phyloP scores from a whole-genome alignment of 768 basidiomycete genomes.

The Lactarius quietus region DNA sequence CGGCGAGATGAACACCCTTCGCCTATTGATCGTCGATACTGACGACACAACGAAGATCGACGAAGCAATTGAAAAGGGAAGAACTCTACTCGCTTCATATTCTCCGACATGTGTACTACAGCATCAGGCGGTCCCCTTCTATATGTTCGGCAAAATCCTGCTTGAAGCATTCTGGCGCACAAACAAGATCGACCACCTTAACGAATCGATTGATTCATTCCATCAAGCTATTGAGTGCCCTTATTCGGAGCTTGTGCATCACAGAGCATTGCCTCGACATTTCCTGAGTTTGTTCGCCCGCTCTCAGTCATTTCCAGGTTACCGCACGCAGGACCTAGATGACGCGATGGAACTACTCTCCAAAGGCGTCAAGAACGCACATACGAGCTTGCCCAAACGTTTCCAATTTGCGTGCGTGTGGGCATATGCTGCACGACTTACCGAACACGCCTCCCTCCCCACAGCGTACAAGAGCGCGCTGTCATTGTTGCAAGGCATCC shows the following conservation, averaged over 20 bases:
- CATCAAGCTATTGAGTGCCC: too few species aligned
- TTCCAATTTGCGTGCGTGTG: not conserved
- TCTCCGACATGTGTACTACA: too few species aligned
- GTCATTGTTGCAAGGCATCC: not conserved
- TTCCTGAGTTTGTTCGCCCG: not conserved
- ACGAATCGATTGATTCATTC: too few species aligned
- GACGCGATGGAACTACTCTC: not conserved
- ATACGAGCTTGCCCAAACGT: not conserved
- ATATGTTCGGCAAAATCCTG: too few species aligned
- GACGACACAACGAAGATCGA: too few species aligned
- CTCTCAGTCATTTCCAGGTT: not conserved
- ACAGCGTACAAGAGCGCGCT: not conserved
- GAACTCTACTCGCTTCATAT: too few species aligned
- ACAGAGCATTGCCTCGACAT: too few species aligned
- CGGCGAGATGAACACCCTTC: too few species aligned
- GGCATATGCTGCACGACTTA: not conserved
- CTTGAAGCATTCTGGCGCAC: not conserved
- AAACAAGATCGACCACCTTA: not conserved
- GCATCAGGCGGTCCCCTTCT: too few species aligned
- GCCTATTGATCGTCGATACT: not conserved
- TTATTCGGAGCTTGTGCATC: too few species aligned
- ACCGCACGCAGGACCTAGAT: not conserved
- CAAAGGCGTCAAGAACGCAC: too few species aligned
- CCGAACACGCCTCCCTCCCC: not conserved
- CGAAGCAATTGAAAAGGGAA: too few species aligned